Evolutionary conservation across 2,329 filamentous ascomycete genomes (phyloP).

Genomic region (Cladosporium sp.): DNA sequence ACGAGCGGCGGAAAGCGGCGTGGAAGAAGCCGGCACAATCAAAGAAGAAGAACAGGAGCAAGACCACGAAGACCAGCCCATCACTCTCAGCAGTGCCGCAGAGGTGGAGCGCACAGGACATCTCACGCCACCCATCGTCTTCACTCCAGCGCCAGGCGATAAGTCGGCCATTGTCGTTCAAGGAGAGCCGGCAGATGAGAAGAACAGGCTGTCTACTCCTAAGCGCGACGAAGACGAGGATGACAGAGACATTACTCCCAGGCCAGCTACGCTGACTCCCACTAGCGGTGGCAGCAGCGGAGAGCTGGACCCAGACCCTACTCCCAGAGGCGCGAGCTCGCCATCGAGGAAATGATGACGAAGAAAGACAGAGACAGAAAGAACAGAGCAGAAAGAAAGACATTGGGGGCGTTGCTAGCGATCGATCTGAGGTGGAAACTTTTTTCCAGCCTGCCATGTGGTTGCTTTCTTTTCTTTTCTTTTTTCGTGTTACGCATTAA

Average conservation of each 20-base stretch:
- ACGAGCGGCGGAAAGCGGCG: conserved; percentile 14
- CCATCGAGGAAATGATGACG: conserved; percentile 9
- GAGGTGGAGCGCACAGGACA: conserved; percentile 31
- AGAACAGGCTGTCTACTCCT: neutral
- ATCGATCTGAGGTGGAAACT: no score
- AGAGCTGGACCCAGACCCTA: conserved; percentile 33
- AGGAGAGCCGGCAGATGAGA: conserved; percentile 7
- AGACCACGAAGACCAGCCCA: conserved; percentile 13
- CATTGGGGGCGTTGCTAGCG: neutral
- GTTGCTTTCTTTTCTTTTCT: neutral
- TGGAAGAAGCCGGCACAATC: conserved; percentile 26
- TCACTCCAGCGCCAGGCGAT: conserved; percentile 42
- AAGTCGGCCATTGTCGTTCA: conserved; percentile 38
- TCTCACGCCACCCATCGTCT: conserved; percentile 50
- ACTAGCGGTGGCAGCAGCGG: conserved; percentile 1
- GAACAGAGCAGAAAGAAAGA: neutral
- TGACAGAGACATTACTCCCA: conserved; percentile 38
- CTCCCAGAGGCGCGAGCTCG: conserved; percentile 33
- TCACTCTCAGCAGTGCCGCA: conserved; percentile 22
- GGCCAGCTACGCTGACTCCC: conserved; percentile 21
- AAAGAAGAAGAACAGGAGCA: conserved; percentile 30
- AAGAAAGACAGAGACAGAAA: no score
- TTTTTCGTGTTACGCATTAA: neutral
- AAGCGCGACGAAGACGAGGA: neutral
- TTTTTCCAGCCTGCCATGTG: neutral